Conservation (phyloP, 345 rosid species). For the Raphanus sativus region DNA sequence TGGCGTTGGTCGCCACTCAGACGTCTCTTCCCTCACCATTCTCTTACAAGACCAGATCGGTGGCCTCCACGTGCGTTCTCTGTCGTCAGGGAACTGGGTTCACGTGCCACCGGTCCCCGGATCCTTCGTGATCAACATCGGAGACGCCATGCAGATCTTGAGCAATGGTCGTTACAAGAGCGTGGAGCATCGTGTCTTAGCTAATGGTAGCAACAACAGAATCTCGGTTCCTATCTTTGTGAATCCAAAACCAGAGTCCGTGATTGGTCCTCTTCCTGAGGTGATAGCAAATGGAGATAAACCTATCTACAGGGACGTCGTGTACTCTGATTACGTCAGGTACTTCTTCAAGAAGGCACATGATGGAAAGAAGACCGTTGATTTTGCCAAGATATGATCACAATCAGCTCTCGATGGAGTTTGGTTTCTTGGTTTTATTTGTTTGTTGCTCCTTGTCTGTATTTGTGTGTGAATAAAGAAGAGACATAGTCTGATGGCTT, state of each 20-base stretch:
- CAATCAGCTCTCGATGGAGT: neutral
- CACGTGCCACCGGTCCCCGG: slow-evolving; percentile 39
- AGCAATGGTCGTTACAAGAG: slow-evolving; percentile 43
- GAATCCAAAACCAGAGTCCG: slow-evolving; percentile 35
- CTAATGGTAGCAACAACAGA: slow-evolving; percentile 36
- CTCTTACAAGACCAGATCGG: slow-evolving; percentile 48
- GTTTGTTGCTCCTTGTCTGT: neutral
- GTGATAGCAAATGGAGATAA: slow-evolving; percentile 31
- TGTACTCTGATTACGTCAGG: slow-evolving; percentile 40
- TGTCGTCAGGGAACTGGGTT: slow-evolving; percentile 35
- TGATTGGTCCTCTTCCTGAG: slow-evolving; percentile 40
- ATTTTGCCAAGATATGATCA: slow-evolving; percentile 38
- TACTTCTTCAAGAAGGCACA: slow-evolving; percentile 45
- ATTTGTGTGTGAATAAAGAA: slow-evolving; percentile 24
- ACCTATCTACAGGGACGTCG: slow-evolving; percentile 32
- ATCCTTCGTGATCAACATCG: slow-evolving; percentile 43
- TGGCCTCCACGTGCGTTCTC: slow-evolving; percentile 47
- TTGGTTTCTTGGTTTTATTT: neutral
- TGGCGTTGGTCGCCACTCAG: slow-evolving; percentile 46
- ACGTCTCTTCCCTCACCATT: slow-evolving; percentile 41
- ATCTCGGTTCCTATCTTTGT: slow-evolving; percentile 42
- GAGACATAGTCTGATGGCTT: neutral
- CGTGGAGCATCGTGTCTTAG: slow-evolving; percentile 43
- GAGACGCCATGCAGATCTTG: slow-evolving; percentile 43
- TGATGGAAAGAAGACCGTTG: slow-evolving; percentile 43